Evolutionary conservation across 257 asterid species (phyloP), one percentile per base, ranked within the genome.

Genomic region (Gentiana straminea): DNA sequence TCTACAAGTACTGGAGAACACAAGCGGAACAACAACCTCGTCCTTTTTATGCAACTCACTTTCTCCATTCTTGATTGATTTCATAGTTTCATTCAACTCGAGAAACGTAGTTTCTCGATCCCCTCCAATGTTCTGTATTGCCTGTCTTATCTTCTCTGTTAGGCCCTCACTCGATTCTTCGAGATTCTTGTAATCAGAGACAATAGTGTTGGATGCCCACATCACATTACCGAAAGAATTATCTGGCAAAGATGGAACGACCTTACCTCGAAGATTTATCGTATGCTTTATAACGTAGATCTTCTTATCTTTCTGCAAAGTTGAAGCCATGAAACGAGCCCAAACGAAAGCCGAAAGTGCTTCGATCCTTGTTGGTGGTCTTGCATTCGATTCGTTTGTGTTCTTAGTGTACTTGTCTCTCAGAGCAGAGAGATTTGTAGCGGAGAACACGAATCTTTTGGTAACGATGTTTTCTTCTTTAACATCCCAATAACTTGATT

Each of bases 321-420:
- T 64, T n/a, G 0, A 34, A n/a, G 65, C 55, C 5, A 73, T 62
- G 58, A 73, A 58, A 33, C 60, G 64, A 32, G 52, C 53, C 84
- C 82, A 81, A 10, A 84, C 37, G 24, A 66, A 81, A 4, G 79
- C 66, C 0, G 84, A 68, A 5, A 81, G 73, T 7, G 70, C 73
- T 63, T 81, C 94, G 10, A 84, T 79, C 2, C 84, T 58, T 2
- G 81, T 81, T 1, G 82, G 84, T 54, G 60, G 73, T 59, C 51
- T 44, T 13, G 8, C 10, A 47, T 4, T 33, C 7, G 59, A 2
- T 5, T 6, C 51, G 1, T 13, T 24, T 54, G 43, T 5, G 7
- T 41, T 41, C 46, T 49, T 11, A 2, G 61, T 13, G 58, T 73
- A 77, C 60, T 52, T 67, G 7, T 67, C 52, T 43, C 68, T 73